Evolutionary conservation across 306 rosid species (phyloP).

Genomic region (Pyrus bretschneideri): DNA sequence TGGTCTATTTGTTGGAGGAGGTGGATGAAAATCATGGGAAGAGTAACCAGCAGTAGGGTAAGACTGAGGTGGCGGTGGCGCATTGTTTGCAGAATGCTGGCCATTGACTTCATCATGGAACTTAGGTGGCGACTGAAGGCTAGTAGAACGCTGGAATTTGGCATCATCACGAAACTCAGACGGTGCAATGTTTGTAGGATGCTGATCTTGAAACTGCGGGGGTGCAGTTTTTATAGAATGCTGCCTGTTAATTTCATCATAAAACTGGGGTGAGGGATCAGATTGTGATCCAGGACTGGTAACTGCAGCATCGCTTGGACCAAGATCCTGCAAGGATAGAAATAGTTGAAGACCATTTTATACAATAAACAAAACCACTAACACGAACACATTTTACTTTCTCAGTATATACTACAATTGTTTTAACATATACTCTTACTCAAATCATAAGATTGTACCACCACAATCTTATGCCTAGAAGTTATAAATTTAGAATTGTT

Average conservation of each 20-base stretch:
- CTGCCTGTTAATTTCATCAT: background rate
- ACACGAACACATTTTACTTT: background rate
- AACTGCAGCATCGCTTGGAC: slow-evolving; percentile 39
- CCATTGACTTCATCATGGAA: slow-evolving; percentile 43
- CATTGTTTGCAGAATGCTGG: slow-evolving; percentile 41
- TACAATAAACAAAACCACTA: background rate
- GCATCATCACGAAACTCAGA: slow-evolving; percentile 14
- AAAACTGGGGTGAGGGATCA: slow-evolving; percentile 36
- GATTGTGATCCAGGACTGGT: slow-evolving; percentile 41
- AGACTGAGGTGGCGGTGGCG: slow-evolving; percentile 46
- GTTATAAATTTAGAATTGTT: background rate
- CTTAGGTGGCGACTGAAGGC: slow-evolving; percentile 34
- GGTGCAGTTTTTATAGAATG: slow-evolving; percentile 14
- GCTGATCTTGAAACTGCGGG: slow-evolving; percentile 30
- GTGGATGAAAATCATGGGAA: slow-evolving; percentile 60
- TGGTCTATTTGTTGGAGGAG: slow-evolving; percentile 48
- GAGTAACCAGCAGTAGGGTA: slow-evolving; percentile 50
- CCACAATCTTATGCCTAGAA: background rate
- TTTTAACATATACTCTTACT: background rate
- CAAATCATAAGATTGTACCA: background rate
- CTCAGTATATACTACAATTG: background rate
- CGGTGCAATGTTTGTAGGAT: slow-evolving; percentile 11
- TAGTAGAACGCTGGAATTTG: slow-evolving; percentile 25
- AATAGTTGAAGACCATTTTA: background rate
- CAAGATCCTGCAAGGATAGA: slow-evolving; percentile 54